Base-by-base conservation (phyloP, 306 rosid genomes). In the Ziziphus jujuba region DNA sequence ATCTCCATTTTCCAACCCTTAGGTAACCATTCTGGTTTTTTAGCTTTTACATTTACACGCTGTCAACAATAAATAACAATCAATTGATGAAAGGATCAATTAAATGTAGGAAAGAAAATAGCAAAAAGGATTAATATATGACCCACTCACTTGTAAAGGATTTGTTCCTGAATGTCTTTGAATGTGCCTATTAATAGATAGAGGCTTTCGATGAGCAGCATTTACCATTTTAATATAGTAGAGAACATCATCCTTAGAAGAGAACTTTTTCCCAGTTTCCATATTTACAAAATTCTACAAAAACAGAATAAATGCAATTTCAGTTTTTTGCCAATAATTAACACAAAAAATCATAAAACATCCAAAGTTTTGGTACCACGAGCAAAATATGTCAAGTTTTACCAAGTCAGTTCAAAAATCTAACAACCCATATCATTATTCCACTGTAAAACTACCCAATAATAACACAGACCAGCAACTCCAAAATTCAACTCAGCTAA, bases 11-110 rank as follows among this genome's bases (percentile, higher is more conserved):
- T 79, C 98, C 98, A 92, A 65, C 85, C 93, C 14, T 80, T 79
- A 63, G 98, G 98, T 75, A 92, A 89, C 98, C 98, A 92, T 57
- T 83, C 83, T 23, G 97, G 96, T 69, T 10, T 79, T 69, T 81
- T 87, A 28, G 74, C 74, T 67, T 68, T 57, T 62, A 72, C 77
- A 38, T 38, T 88, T 56, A 36, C 35, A 54, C 60, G 60, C 97
- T 92, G 85, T 69, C 51, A 59, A 63, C 62, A 22, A 49, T 40
- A 75, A 61, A 62, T 56, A 59, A 65, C 56, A 35, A 49, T 52
- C 50, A 54, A 76, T 50, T 28, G 36, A 28, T 65, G 17, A 25
- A 52, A 35, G 51, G 59, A 49, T 59, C 15, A 76, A 51, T 43
- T 23, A 74, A 57, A 63, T 53, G n/a, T 57, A 19, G 15, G 62